Conservation (phyloP, 257 asterid species). For the Sherardia arvensis region DNA sequence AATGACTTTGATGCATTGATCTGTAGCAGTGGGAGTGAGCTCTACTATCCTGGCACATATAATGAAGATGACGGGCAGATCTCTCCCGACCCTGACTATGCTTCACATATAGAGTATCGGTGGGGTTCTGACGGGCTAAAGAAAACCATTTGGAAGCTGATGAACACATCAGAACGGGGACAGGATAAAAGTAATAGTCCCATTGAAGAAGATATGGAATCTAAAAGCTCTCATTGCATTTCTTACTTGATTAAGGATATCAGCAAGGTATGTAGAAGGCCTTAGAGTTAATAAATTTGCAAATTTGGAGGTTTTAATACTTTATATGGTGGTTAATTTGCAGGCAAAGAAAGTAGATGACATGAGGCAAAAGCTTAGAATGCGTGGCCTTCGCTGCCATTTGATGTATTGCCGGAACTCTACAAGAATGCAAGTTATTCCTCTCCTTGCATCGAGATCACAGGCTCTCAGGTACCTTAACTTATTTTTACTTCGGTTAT, state of each 20-base stretch:
- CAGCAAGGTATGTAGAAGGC: slow-evolving; percentile 32
- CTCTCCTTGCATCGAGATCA: slow-evolving; percentile 80
- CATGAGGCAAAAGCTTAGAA: slow-evolving; percentile 81
- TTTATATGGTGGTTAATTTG: not conserved
- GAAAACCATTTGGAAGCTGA: slow-evolving; percentile 74
- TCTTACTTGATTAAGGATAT: slow-evolving; percentile 64
- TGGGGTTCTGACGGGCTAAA: slow-evolving; percentile 83
- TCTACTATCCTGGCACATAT: slow-evolving; percentile 55
- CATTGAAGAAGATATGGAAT: slow-evolving; percentile 45
- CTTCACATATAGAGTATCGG: slow-evolving; percentile 69
- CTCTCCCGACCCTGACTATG: slow-evolving; percentile 55
- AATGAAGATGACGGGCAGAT: slow-evolving; percentile 45
- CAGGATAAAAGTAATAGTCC: slow-evolving; percentile 22
- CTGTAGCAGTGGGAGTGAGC: slow-evolving; percentile 79
- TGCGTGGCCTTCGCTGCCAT: slow-evolving; percentile 86
- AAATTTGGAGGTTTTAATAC: not conserved
- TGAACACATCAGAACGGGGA: slow-evolving; percentile 36
- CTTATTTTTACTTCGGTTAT: not conserved
- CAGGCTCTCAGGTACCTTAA: slow-evolving; percentile 72
- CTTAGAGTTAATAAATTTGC: not conserved
- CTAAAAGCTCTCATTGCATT: slow-evolving; percentile 65
- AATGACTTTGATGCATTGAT: slow-evolving; percentile 68
- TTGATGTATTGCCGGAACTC: slow-evolving; percentile 81
- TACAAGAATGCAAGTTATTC: slow-evolving; percentile 73
- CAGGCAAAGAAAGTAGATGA: slow-evolving; percentile 79